Conservation (phyloP, 805 yeast genomes). For the Pichia phayaonensis region DNA sequence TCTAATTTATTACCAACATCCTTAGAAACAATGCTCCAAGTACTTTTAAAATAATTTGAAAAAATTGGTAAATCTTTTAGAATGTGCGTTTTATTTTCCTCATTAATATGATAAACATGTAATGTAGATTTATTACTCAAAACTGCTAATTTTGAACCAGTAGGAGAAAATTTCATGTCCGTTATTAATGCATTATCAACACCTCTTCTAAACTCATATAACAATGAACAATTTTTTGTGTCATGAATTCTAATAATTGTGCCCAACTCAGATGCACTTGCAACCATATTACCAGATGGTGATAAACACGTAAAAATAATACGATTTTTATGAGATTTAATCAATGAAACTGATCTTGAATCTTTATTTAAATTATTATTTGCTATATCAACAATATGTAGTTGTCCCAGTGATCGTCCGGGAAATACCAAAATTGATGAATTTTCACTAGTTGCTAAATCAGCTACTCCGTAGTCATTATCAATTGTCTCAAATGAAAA, state of each 20-base stretch:
- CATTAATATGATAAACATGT: conserved; percentile 50
- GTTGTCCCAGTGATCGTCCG: conserved; percentile 65
- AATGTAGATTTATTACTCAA: conserved; percentile 84
- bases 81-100: conserved; percentile 46
- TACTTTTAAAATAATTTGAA: conserved; percentile 62
- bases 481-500: conserved; percentile 57
- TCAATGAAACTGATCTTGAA: conserved; percentile 54
- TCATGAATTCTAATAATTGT: conserved; percentile 73
- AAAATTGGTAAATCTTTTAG: conserved; percentile 55
- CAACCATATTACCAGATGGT: conserved; percentile 58
- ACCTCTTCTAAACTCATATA: conserved; percentile 88
- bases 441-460: conserved; percentile 26
- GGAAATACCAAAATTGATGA: conserved; percentile 61
- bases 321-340: conserved; percentile 68
- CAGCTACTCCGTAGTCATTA: conserved; percentile 59
- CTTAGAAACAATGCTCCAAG: conserved; percentile 81
- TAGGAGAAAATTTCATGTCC: conserved; percentile 76
- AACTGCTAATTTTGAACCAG: conserved; percentile 71
- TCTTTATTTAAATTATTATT: conserved; percentile 40
- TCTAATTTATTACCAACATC: conserved; percentile 38
- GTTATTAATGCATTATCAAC: conserved; percentile 76
- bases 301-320: conserved; percentile 59
- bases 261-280: conserved; percentile 78
- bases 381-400: conserved; percentile 70
- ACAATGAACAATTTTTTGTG: conserved; percentile 54